These are phyloP conservation scores for Calcarisporium arbuscula DNA, from an alignment of 2,329 filamentous ascomycete genomes.

Conservation along the genomic window DNA sequence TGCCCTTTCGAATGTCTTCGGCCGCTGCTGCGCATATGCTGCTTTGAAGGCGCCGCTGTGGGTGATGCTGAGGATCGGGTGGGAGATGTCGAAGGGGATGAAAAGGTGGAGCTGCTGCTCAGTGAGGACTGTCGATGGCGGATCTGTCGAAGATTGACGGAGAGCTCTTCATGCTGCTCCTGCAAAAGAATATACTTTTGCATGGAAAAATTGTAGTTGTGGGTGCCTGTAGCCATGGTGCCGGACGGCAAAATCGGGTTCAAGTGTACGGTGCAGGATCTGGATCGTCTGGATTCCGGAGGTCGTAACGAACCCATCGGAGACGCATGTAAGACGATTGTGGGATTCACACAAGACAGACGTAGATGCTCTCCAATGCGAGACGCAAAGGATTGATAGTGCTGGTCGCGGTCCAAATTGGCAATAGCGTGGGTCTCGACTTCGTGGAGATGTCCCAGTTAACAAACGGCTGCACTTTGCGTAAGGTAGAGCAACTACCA, in stretches of 20 bases:
- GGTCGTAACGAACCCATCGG: conserved; percentile 28
- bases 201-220: conserved; percentile 40
- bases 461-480: too few relatives aligned
- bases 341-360: too few relatives aligned
- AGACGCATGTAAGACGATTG: too few relatives aligned
- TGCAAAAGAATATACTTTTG: conserved; percentile 49
- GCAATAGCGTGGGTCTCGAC: too few relatives aligned
- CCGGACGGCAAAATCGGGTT: too few relatives aligned
- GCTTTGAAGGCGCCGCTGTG: conserved; percentile 31
- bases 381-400: too few relatives aligned
- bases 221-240: conserved; percentile 5
- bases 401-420: too few relatives aligned
- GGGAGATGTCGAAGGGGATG: conserved; percentile 54
- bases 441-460: too few relatives aligned
- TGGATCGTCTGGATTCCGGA: conserved; percentile 17
- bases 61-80: conserved; percentile 50
- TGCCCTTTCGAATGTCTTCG: conserved; percentile 16
- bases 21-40: conserved; percentile 14
- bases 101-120: conserved; percentile 29
- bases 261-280: too few relatives aligned
- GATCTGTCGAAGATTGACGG: conserved; percentile 44
- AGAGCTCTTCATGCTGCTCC: conserved; percentile 48
- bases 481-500: too few relatives aligned
- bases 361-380: too few relatives aligned
- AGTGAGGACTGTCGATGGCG: conserved; percentile 30